Percentiles rank a stretch among this genome's conserved stretches.
These are phyloP conservation scores for Russula sp. DNA, from an alignment of 768 basidiomycete species.

Conservation along the genomic window DNA sequence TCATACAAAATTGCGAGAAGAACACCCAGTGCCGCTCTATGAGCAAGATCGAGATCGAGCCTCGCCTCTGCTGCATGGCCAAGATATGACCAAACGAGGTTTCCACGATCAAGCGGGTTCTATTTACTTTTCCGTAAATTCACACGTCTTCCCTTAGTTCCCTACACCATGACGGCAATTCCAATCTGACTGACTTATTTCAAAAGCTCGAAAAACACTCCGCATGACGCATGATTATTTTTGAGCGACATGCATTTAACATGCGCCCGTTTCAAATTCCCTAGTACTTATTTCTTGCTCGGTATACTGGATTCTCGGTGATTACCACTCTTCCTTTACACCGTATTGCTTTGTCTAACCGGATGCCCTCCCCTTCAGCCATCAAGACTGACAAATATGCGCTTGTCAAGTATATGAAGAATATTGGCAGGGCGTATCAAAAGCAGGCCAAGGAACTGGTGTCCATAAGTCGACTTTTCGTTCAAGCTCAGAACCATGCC, in stretches of 20 bases:
- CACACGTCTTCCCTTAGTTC: not conserved
- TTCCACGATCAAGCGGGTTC: not conserved
- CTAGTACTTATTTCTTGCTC: conserved; percentile 1
- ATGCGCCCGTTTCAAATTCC: not conserved
- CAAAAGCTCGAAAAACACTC: not conserved
- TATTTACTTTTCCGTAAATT: not conserved
- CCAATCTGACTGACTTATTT: not conserved
- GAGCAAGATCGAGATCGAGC: not conserved
- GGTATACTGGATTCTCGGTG: not conserved
- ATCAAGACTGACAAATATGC: not conserved
- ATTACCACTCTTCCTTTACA: not conserved
- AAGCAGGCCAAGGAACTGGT: conserved; percentile 15
- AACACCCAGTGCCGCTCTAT: not conserved
- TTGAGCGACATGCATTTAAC: not conserved
- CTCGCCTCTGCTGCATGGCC: not conserved
- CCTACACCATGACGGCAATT: no score
- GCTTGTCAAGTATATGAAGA: conserved; percentile 21
- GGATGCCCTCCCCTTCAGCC: not conserved
- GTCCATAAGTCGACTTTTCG: conserved; percentile 14
- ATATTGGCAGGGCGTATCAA: conserved; percentile 16
- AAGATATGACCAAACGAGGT: not conserved
- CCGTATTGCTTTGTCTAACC: not conserved
- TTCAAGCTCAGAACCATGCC: not conserved
- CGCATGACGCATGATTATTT: not conserved
- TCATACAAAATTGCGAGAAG: not conserved